These are phyloP conservation scores for Simmondsia chinensis DNA, from an alignment of 148 eudicot genomes.

Conservation along the genomic window DNA sequence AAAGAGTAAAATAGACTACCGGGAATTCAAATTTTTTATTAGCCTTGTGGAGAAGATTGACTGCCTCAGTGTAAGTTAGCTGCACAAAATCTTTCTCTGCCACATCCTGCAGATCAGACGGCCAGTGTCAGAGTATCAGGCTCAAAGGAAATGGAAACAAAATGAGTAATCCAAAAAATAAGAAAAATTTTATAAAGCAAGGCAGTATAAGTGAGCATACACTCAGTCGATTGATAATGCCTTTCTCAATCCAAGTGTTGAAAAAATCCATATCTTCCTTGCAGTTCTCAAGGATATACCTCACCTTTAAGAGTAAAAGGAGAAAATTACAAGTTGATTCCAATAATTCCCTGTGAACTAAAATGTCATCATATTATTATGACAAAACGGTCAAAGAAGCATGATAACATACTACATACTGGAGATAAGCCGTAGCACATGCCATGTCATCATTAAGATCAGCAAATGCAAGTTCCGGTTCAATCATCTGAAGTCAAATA, in stretches of 20 bases:
- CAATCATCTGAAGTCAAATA: conserved; percentile 74
- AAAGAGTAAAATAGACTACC: conserved; percentile 29
- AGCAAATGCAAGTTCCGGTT: conserved; percentile 98
- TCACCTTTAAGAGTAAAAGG: conserved; percentile 43
- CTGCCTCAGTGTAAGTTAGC: conserved; percentile 92
- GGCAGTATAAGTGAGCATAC: conserved; percentile 41
- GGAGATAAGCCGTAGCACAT: conserved; percentile 98
- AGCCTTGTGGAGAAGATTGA: conserved; percentile 67
- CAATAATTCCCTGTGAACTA: not conserved
- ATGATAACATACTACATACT: conserved; percentile 96
- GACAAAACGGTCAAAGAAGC: conserved; percentile 4
- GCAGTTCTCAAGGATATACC: conserved; percentile 84
- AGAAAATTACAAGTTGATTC: conserved; percentile 1
- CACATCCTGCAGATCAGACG: conserved; percentile 59
- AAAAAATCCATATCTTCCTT: conserved; percentile 99
- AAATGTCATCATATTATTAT: not conserved
- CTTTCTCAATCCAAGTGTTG: conserved; percentile 96
- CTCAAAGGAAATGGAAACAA: not conserved
- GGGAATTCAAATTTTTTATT: conserved; percentile 86
- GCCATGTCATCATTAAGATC: conserved; percentile 99
- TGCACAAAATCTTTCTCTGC: conserved; percentile 80
- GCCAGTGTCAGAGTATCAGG: not conserved
- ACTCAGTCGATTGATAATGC: conserved; percentile 65
- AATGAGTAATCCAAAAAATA: not conserved
- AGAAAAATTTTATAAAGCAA: not conserved